Base-by-base conservation (phyloP, 169 alveolate genomes). In the Cryptosporidium sp. region DNA sequence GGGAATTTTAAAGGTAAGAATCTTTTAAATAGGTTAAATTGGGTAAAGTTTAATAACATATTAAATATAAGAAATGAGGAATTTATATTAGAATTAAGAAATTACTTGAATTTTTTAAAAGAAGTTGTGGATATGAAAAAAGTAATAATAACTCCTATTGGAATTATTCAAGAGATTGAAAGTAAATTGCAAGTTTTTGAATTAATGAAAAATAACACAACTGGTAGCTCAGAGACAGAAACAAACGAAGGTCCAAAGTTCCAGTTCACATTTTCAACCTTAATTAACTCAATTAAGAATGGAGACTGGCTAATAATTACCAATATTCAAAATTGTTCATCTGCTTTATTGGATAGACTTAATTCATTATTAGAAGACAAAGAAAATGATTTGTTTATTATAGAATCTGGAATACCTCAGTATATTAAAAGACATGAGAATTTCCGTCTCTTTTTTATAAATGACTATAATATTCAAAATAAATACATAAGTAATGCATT, bases 301-400 rank as follows among this genome's bases (percentile, higher is more conserved):
- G 99, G 99, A 7, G 95, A 95, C 69, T 96, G 99, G 98, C 92
- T 97, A 35, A 92, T 97, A 31, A 84, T 98, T 67, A 97, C 94
- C 65, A 95, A 96, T 84, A 94, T 96, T 33, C 97, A 97, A 91
- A 92, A 94, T 70, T 95, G 98, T 75, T 93, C 95, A 26, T 95
- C 98, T 4, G 97, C 99, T 21, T 95, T 98, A 37, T 84, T 98
- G 45, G 99, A 97, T 84, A 94, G 99, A 71, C 74, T 97, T 35
- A 98, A 98, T 85, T 94, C 99, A 23, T 84, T 97, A 31, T 91
- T 98, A 55, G 99, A 97, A 91, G 98, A 94, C 85, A 96, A 86
- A 29, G 94, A 92, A 29, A 80, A 80, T 29, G 75, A 80, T 18
- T 37, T 80, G 10, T 80, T 80, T 62, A 80, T 80, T 33, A 80